Evolutionary conservation across 192 early-diverging fungal species (phyloP), one percentile per base, ranked within the genome.

Genomic region (Backusella tarrabulga): DNA sequence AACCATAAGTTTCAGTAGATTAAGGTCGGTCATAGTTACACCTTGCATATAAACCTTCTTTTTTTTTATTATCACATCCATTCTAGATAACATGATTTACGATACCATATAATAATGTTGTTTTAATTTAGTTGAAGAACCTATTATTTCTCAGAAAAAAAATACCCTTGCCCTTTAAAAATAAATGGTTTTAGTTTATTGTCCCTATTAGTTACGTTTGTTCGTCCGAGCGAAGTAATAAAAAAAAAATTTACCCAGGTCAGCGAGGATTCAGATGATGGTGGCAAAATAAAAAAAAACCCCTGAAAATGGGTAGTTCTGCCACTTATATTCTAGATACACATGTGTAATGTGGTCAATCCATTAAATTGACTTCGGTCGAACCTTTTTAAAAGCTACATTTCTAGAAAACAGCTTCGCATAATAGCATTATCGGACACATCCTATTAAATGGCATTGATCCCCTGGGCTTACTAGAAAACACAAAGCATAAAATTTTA

Each of bases 131-230:
- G 9, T 63, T 14, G 12, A 29, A 29, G 1, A 29, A 23, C 56
- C 23, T 0, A 29, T 63, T 63, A 5, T 9, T 29, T 9, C 7
- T 63, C 12, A 63, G 23, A 60, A 63, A 29, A 60, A 60, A 63
- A 63, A 63, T 63, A 63, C 23, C 56, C 56, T 63, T 63, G 56
- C 56, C 56, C 56, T 63, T 63, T 63, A 26, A 63, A 63, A 63
- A 63, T 29, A 29, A 26, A 63, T 14, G 7, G 56, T 63, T 63
- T 63, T 63, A 63, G 56, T 63, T 63, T 29, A 63, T 63, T 63
- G 56, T 29, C 56, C 56, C 21, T 63, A 63, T 29, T 63, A 63
- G 56, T 29, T 26, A 63, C 26, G 56, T 63, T 26, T 63, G 56
- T 63, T 63, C 23, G 56, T 26, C 56, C 56, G 56, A 63, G 54